phyloP scores from a whole-genome alignment of 1,284 basidiomycete species.

The Cryptococcus sp. region DNA sequence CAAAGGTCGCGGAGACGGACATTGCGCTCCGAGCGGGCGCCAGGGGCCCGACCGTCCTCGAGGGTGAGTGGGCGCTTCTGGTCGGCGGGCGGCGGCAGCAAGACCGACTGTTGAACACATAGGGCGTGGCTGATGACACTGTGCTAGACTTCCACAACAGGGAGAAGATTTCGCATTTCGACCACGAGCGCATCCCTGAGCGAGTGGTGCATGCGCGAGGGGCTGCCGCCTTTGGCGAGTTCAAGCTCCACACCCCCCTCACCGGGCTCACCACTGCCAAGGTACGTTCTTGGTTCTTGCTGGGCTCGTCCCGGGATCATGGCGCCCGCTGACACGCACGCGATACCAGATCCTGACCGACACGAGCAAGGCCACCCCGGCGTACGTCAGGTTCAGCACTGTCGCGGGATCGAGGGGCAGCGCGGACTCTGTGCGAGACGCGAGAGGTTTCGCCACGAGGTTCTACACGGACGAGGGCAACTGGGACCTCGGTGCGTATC shows the following conservation, averaged over 20 bases:
- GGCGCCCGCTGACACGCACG: neutral
- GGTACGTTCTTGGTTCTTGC: too few species aligned
- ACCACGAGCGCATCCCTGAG: conserved; percentile 82
- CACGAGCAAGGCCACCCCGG: conserved; percentile 64
- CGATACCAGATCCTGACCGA: conserved; percentile 62
- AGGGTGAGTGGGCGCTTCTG: conserved; percentile 19
- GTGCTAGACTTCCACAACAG: conserved; percentile 42
- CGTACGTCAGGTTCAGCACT: conserved; percentile 76
- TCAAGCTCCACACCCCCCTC: conserved; percentile 64
- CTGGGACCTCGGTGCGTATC: conserved; percentile 67
- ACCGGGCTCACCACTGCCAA: conserved; percentile 39
- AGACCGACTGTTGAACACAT: too few species aligned
- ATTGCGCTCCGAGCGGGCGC: conserved; percentile 41
- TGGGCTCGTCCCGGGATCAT: neutral
- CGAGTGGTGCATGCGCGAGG: conserved; percentile 69
- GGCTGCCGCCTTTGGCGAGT: conserved; percentile 74
- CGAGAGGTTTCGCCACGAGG: conserved; percentile 75
- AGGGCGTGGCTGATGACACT: neutral
- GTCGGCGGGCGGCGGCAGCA: too few species aligned
- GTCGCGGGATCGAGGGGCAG: conserved; percentile 72
- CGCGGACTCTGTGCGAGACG: conserved; percentile 63
- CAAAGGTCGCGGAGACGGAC: conserved; percentile 46
- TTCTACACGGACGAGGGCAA: conserved; percentile 76
- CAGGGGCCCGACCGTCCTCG: conserved; percentile 44
- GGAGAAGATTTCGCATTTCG: conserved; percentile 65